Evolutionary conservation across 495 filamentous ascomycete genomes (phyloP), one percentile per base, ranked within the genome.

Genomic region (Aspergillus leporis): DNA sequence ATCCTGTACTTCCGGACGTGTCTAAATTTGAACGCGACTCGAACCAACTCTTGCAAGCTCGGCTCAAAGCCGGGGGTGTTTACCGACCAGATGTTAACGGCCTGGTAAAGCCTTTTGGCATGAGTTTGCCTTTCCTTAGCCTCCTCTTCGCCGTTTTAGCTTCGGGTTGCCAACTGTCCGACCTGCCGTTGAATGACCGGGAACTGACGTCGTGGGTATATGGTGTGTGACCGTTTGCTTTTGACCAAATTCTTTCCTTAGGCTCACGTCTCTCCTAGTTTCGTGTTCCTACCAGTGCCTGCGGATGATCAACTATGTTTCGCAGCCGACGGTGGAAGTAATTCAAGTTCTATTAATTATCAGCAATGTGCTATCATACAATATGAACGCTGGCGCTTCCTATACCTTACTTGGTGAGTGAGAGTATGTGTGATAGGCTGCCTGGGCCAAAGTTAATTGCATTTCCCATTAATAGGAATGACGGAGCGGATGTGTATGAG

Each of bases 101-200:
- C 14, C 47, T 70, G 58, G 66, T 77, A 23, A 73, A 72, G 45
- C 78, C 78, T 18, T 80, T 76, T 56, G 78, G 76, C 45, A 73
- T 78, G 69, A 70, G 64, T 56, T 53, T 81, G 52, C 51, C 69
- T 32, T 78, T 71, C 55, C 67, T 72, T 55, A 74, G 70, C 55
- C 64, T 78, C 52, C 70, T 93, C 8, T 93, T 95, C 71, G 90
- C 89, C 21, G 86, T 91, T 6, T 79, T 95, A 43, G 91, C 89
- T 0, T 90, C 90, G 34, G 90, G 90, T 9, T 89, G 86, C 19
- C 90, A 95, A 70, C 87, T 89, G 63, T 89, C 89, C 16, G 84
- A 87, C 63, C 77, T 87, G 6, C 82, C 89, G 5, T 73, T 75
- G 30, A 79, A 74, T 46, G 78, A 85, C 56, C 68, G 83, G 34